Conservation (phyloP, 306 rosid genomes). For the Geum urbanum region DNA sequence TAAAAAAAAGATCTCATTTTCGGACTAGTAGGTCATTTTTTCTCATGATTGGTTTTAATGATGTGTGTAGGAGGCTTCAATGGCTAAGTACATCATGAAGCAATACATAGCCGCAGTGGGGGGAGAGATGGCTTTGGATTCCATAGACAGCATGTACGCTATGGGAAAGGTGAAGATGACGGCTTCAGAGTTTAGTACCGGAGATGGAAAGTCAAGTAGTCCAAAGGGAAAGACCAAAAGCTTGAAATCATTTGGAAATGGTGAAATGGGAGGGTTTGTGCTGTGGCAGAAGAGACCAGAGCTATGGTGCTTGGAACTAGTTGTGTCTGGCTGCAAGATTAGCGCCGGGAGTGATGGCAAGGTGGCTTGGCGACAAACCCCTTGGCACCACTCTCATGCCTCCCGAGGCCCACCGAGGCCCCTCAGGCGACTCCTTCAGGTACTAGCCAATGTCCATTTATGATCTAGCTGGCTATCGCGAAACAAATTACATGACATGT, state of each 20-base stretch:
- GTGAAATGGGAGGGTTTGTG: conserved; percentile 89
- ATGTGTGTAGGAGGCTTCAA: conserved; percentile 54
- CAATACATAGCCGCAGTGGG: conserved; percentile 90
- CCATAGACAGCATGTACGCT: conserved; percentile 82
- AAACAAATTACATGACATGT: too few relatives aligned
- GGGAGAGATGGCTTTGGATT: conserved; percentile 64
- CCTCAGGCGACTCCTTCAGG: conserved; percentile 83
- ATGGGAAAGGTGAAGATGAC: conserved; percentile 91
- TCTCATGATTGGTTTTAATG: background rate
- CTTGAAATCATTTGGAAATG: conserved; percentile 31
- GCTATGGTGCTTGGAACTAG: conserved; percentile 83
- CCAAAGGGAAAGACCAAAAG: conserved; percentile 51
- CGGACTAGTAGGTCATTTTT: background rate
- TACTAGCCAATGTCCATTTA: background rate
- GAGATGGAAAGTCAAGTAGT: conserved; percentile 44
- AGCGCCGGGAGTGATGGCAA: conserved; percentile 94
- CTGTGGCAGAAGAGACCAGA: conserved; percentile 88
- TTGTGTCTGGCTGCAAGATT: conserved; percentile 74
- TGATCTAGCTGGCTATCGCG: too few relatives aligned
- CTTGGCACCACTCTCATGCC: conserved; percentile 98
- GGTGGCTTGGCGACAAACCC: conserved; percentile 95
- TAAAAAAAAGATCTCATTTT: too few relatives aligned
- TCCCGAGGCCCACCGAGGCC: conserved; percentile 96
- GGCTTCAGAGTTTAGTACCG: conserved; percentile 57
- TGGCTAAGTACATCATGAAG: conserved; percentile 86